These are phyloP conservation scores for Suillus subluteus DNA, from an alignment of 768 basidiomycete genomes.

Conservation along the genomic window DNA sequence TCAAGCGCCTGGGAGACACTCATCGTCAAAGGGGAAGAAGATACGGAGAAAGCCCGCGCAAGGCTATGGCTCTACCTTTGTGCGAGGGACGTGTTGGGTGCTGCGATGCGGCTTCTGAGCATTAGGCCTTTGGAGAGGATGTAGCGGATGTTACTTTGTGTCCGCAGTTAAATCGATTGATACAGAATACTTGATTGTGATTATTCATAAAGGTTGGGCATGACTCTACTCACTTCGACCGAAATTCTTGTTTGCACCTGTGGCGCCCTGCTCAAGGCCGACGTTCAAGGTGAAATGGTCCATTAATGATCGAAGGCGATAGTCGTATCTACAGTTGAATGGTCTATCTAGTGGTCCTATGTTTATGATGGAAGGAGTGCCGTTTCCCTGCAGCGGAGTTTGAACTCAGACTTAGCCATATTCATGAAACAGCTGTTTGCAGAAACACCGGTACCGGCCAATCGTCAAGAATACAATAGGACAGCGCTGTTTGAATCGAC, in stretches of 20 bases:
- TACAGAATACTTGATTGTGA: not conserved
- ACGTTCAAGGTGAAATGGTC: not conserved
- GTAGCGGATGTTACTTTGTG: conserved; percentile 44
- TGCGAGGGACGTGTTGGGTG: conserved; percentile 87
- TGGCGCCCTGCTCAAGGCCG: not conserved
- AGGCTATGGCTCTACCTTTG: conserved; percentile 88
- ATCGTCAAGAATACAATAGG: not conserved
- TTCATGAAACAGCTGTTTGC: no score
- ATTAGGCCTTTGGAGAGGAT: conserved; percentile 91
- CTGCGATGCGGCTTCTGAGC: conserved; percentile 86
- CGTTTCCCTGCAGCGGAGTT: no score
- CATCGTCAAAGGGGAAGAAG: conserved; percentile 81
- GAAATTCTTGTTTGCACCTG: not conserved
- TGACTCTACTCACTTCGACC: not conserved
- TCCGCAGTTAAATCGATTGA: not conserved
- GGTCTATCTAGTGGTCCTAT: no score
- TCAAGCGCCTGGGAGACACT: conserved; percentile 92
- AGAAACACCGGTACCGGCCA: no score
- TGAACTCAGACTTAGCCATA: no score
- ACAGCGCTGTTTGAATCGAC: not conserved
- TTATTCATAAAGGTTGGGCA: not conserved
- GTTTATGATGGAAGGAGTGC: no score
- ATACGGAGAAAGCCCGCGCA: conserved; percentile 73
- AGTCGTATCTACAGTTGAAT: no score
- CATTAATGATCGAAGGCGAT: not conserved